phyloP scores from a whole-genome alignment of 768 basidiomycete genomes.

The Hygrocybe punicea region DNA sequence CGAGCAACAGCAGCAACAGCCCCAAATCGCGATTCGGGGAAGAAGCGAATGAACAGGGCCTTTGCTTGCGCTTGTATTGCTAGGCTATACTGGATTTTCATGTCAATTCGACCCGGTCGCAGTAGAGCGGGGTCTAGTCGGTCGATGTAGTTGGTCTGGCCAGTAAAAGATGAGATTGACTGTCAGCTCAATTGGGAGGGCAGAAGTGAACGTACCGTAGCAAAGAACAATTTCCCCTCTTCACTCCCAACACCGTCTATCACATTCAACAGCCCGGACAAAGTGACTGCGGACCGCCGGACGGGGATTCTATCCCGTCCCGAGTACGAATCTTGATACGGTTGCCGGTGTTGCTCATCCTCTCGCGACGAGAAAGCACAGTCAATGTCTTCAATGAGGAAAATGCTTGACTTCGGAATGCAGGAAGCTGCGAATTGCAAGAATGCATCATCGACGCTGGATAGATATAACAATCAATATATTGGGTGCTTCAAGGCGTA shows the following conservation, averaged over 20 bases:
- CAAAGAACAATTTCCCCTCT: constrained; percentile 60
- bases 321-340: not conserved
- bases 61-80: constrained; percentile 46
- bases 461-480: not conserved
- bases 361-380: constrained; percentile 53
- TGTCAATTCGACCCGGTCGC: constrained; percentile 57
- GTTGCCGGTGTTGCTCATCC: constrained; percentile 31
- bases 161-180: not conserved
- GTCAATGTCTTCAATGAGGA: constrained; percentile 61
- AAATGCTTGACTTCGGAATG: constrained; percentile 51
- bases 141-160: constrained; percentile 53
- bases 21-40: constrained; percentile 30
- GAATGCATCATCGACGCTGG: constrained; percentile 49
- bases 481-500: not conserved
- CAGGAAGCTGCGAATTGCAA: constrained; percentile 45
- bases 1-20: too few species aligned
- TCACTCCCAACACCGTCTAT: constrained; percentile 60
- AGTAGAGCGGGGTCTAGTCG: constrained; percentile 54
- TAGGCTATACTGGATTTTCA: constrained; percentile 49
- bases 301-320: not conserved
- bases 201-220: constrained; percentile 40
- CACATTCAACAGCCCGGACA: constrained; percentile 56
- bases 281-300: constrained; percentile 38
- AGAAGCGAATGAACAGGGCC: constrained; percentile 51
- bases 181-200: not conserved